Conservation (phyloP, 2,329 filamentous ascomycete species). For the Chrysoporthe deuterocubensis region DNA sequence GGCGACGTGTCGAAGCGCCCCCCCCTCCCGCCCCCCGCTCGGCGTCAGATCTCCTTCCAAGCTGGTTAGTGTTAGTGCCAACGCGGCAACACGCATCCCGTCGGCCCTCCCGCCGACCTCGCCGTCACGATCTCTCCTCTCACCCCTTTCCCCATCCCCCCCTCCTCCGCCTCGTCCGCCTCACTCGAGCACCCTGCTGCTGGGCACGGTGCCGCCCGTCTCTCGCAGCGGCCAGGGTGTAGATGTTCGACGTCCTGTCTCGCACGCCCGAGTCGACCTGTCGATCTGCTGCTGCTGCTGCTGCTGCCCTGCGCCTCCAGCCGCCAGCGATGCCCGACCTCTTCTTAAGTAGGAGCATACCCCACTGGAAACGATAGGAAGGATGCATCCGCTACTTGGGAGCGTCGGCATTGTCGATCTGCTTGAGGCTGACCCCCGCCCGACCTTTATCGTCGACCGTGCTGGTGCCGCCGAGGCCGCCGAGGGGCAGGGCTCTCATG, state of each 20-base stretch:
- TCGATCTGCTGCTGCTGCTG: constrained; percentile 2
- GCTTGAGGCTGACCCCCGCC: constrained; percentile 44
- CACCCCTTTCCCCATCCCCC: neutral
- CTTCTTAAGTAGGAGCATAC: constrained; percentile 9
- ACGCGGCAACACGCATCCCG: constrained; percentile 3
- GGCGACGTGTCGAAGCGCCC: constrained; percentile 3
- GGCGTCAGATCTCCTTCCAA: neutral
- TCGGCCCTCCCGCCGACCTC: neutral
- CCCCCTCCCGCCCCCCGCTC: neutral
- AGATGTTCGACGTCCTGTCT: constrained; percentile 7
- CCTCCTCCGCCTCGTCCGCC: too few species aligned
- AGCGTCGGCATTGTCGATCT: constrained; percentile 42
- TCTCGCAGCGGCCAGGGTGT: constrained; percentile 1
- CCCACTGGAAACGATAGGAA: constrained; percentile 23
- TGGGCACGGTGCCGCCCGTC: constrained; percentile 17
- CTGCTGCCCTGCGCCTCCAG: constrained; percentile 4
- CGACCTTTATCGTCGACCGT: constrained; percentile 40
- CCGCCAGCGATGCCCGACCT: constrained; percentile 27
- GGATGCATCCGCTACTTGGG: constrained; percentile 28
- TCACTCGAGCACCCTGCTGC: constrained; percentile 8
- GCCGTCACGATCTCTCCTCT: neutral
- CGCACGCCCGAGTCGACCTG: neutral
- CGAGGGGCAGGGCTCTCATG: constrained; percentile 15
- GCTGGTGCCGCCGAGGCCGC: constrained; percentile 13
- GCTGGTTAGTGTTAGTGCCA: neutral